phyloP scores from a whole-genome alignment of 2,329 filamentous ascomycete genomes.

The Shiraia bambusicola region DNA sequence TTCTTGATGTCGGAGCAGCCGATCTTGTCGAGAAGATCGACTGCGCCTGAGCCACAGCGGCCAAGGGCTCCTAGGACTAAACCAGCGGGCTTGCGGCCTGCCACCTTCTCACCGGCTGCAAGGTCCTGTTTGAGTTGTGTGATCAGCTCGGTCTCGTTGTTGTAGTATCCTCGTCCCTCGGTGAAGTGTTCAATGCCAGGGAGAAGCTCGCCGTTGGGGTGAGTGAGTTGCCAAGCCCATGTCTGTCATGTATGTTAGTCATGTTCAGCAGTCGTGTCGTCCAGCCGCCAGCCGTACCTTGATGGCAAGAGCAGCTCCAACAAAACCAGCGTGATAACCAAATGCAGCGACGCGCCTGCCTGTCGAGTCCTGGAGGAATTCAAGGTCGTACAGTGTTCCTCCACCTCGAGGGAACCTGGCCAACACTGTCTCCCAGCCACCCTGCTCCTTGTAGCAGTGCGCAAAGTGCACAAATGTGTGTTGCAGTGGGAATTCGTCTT shows the following conservation, averaged over 20 bases:
- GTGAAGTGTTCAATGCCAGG: slow-evolving; percentile 61
- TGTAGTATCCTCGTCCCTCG: slow-evolving; percentile 58
- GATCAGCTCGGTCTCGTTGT: slow-evolving; percentile 73
- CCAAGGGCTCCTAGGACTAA: slow-evolving; percentile 80
- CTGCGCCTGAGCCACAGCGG: slow-evolving; percentile 81
- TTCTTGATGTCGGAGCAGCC: slow-evolving; percentile 71
- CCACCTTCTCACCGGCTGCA: slow-evolving; percentile 65
- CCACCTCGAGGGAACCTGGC: slow-evolving; percentile 74
- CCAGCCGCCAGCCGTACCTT: slow-evolving; percentile 26
- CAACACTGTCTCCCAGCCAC: slow-evolving; percentile 73
- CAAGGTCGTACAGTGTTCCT: slow-evolving; percentile 79
- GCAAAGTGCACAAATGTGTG: slow-evolving; percentile 47
- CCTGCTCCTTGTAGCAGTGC: slow-evolving; percentile 48
- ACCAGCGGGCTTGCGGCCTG: slow-evolving; percentile 68
- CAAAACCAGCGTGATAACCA: slow-evolving; percentile 54
- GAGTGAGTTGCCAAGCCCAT: slow-evolving; percentile 79
- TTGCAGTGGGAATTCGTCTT: slow-evolving; percentile 41
- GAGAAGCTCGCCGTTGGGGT: slow-evolving; percentile 66
- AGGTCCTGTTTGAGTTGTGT: slow-evolving; percentile 72
- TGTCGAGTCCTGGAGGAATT: slow-evolving; percentile 75
- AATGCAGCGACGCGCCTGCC: slow-evolving; percentile 73
- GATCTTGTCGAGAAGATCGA: slow-evolving; percentile 74
- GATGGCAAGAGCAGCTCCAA: slow-evolving; percentile 50
- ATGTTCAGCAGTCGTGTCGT: too few relatives aligned
- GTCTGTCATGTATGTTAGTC: slow-evolving; percentile 52